Evolutionary conservation across 495 filamentous ascomycete genomes (phyloP), one percentile per base, ranked within the genome.

Genomic region (Penicillium dipodomyicola): DNA sequence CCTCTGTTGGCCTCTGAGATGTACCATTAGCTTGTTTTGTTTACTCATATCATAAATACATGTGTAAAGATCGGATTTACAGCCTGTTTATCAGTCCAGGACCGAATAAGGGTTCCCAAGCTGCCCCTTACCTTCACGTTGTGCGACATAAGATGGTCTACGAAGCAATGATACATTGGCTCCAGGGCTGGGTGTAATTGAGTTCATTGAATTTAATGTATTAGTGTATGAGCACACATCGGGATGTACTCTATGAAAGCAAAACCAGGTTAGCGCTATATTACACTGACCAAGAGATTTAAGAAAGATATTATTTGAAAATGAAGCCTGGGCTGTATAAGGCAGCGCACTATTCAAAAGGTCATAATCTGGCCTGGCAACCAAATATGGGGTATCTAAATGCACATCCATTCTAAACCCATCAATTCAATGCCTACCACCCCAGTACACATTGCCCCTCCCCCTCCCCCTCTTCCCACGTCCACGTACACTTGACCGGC

Each of bases 401-500:
- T 23, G 22, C 48, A 12, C 32, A 48, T 40, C n/a, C 40, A 23
- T 39, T 7, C 35, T 8, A 17, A 39, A 8, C 2, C 17, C 12
- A 57, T 39, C 19, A 54, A 42, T 19, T 53, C 57, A 60, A 37
- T 35, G 12, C 20, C 45, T 49, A 15, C 57, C 64, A 43, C 50
- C 47, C 59, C 54, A 57, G 33, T 51, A 64, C 32, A 53, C 61
- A 54, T 48, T 54, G 59, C 58, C 54, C 39, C 44, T 54, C 1
- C 50, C 59, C 33, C 44, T 45, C 2, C 32, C 55, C 33, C 60
- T 52, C 43, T 32, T 66, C 35, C 65, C 63, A 33, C 65, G 42
- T 27, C 63, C 65, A 39, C 60, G 48, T 19, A 67, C 37, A 57
- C 55, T 66, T 41, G 63, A 67, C 37, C 68, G 62, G 10, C 59